A percentile compares a stretch with the other conserved stretches of the same genome.
These are phyloP conservation scores for Tanacetum coccineum DNA, from an alignment of 129 eudicot genomes.

Conservation along the genomic window DNA sequence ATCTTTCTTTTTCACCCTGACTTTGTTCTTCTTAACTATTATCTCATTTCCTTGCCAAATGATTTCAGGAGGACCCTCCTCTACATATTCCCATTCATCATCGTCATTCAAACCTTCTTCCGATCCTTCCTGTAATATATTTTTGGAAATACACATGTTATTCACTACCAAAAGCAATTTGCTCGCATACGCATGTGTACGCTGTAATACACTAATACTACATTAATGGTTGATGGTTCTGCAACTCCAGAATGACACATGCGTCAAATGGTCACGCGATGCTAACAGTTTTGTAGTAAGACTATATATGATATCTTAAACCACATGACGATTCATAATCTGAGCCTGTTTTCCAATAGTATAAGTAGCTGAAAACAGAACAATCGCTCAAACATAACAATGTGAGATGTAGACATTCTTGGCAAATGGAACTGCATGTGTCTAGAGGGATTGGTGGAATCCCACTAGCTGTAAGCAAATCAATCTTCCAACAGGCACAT, in stretches of 20 bases:
- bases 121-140: constrained; percentile 41
- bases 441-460: background rate
- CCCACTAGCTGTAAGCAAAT: constrained; percentile 16
- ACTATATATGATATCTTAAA: constrained; percentile 12
- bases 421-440: no score
- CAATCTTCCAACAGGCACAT: constrained; percentile 11
- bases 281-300: constrained; percentile 7
- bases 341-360: background rate
- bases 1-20: constrained; percentile 73
- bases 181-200: background rate
- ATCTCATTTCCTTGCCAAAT: constrained; percentile 99
- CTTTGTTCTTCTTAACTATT: constrained; percentile 89
- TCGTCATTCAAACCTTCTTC: constrained; percentile 59
- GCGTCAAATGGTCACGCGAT: background rate
- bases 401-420: background rate
- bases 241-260: constrained; percentile 13
- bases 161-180: constrained; percentile 10
- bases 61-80: constrained; percentile 98
- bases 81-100: constrained; percentile 89
- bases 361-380: constrained; percentile 3
- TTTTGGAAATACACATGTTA: background rate
- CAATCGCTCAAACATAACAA: constrained; percentile 9
- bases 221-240: background rate
- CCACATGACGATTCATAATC: constrained; percentile 8
- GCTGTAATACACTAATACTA: no score